A percentile compares a stretch with the other conserved stretches of the same genome.
phyloP scores from a whole-genome alignment of 108 stramenopile species.

The Pseudonitzschia multistriata region DNA sequence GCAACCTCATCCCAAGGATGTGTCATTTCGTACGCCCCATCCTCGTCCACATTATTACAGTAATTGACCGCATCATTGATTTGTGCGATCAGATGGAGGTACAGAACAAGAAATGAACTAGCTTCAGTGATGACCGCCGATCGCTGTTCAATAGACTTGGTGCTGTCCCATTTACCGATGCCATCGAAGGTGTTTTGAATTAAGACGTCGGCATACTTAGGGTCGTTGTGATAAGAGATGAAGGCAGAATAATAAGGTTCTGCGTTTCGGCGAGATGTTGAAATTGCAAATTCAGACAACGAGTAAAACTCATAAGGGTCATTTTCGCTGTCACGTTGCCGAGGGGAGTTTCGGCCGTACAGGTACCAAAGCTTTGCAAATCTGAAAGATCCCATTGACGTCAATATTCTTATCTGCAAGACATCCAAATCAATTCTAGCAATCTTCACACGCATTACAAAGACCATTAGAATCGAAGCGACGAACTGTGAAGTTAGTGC shows the following conservation, averaged over 20 bases:
- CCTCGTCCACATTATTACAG: slow-evolving; percentile 44
- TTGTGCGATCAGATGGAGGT: slow-evolving; percentile 60
- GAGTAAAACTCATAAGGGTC: slow-evolving; percentile 51
- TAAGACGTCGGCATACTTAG: slow-evolving; percentile 53
- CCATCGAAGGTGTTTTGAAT: slow-evolving; percentile 56
- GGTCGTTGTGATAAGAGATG: slow-evolving; percentile 47
- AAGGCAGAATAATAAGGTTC: slow-evolving; percentile 59
- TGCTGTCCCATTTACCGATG: slow-evolving; percentile 45
- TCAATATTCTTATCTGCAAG: slow-evolving; percentile 48
- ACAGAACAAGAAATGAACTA: slow-evolving; percentile 63
- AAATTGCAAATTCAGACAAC: slow-evolving; percentile 55
- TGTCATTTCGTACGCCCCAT: slow-evolving; percentile 36
- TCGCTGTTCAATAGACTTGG: slow-evolving; percentile 46
- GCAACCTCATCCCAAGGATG: slow-evolving; percentile 78
- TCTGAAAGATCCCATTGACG: slow-evolving; percentile 31
- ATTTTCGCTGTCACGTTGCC: slow-evolving; percentile 42
- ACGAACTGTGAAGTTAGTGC: not conserved
- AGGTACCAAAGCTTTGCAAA: slow-evolving; percentile 64
- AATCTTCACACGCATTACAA: slow-evolving; percentile 9
- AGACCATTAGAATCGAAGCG: not conserved
- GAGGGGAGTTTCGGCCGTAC: slow-evolving; percentile 69
- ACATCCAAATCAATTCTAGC: slow-evolving; percentile 71
- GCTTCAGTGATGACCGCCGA: slow-evolving; percentile 47
- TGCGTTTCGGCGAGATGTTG: slow-evolving; percentile 47
- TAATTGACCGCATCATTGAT: slow-evolving; percentile 45